Evolutionary conservation across 306 rosid species (phyloP), one percentile per base, ranked within the genome.

Genomic region (Crotalaria pallida): DNA sequence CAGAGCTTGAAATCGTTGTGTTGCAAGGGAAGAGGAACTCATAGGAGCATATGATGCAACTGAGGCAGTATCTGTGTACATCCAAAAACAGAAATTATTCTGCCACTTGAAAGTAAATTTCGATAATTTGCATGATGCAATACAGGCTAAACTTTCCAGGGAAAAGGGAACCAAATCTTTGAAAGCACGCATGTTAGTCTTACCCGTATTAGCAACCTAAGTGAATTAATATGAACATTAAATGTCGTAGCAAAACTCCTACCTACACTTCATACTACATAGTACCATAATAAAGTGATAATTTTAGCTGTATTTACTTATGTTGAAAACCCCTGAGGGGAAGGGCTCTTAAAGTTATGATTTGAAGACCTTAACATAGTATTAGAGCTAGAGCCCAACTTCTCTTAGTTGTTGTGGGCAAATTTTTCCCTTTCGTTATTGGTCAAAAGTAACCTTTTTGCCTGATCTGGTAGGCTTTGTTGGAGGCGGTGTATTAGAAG

Each of bases 1-100:
- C 65, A 95, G 97, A 58, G 99, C 96, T 64, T 87, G 97, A 82
- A 81, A 91, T 60, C 92, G 77, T 74, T 91, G 97, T 31, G 85
- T 67, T 43, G 95, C 74, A 44, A 89, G 80, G 50, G 96, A 88
- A 27, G 95, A 71, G 31, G 92, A 86, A 40, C 41, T 76, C 53
- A 75, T 74, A 68, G 77, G 84, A 73, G 88, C 71, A 71, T 75
- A 58, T 1, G 89, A 84, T 55, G 78, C 62, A 58, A 71, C 60
- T 0, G 96, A 95, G 33, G 58, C 77, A 68, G 48, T 21, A 34
- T 91, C 99, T 94, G 95, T 53, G 50, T 13, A 24, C 43, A 66
- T 64, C 34, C 27, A 43, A 59, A 73, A 64, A 15, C 0, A 5
- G 48, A 18, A 58, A 38, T 18, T 50, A 75, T 67, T 73, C 76